Percentiles rank a stretch among this genome's conserved stretches.
Evolutionary conservation across 805 yeast species (phyloP).

Genomic region (Cyberlindnera maritima): DNA sequence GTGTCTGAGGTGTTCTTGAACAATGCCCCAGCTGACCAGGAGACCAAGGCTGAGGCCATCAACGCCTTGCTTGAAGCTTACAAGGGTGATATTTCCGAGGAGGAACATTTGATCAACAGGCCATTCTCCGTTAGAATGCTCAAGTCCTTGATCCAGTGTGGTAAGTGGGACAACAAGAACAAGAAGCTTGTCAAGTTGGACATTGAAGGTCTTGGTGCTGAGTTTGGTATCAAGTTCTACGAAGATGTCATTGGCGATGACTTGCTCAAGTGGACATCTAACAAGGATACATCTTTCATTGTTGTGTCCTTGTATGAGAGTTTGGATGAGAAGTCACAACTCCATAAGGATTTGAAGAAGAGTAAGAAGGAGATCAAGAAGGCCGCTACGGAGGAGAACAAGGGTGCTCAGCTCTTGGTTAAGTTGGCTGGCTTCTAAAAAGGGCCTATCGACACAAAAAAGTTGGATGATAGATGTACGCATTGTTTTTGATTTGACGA

Average conservation of each 20-base stretch:
- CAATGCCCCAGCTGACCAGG: slow-evolving; percentile 42
- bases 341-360: slow-evolving; percentile 53
- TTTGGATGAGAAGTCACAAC: slow-evolving; percentile 45
- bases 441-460: background rate
- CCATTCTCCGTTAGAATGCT: slow-evolving; percentile 74
- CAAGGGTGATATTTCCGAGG: slow-evolving; percentile 65
- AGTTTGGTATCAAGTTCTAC: slow-evolving; percentile 55
- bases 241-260: slow-evolving; percentile 48
- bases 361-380: slow-evolving; percentile 42
- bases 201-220: slow-evolving; percentile 50
- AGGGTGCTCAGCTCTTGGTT: slow-evolving; percentile 57
- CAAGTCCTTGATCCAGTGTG: slow-evolving; percentile 78
- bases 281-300: slow-evolving; percentile 72
- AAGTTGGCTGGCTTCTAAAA: slow-evolving; percentile 32
- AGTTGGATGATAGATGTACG: background rate
- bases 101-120: slow-evolving; percentile 63
- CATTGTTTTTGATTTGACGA: background rate
- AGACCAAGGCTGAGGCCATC: slow-evolving; percentile 45
- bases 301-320: slow-evolving; percentile 77
- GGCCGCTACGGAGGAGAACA: slow-evolving; percentile 46
- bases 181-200: slow-evolving; percentile 46
- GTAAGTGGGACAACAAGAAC: slow-evolving; percentile 72
- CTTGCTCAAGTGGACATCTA: slow-evolving; percentile 65
- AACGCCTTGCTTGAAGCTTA: slow-evolving; percentile 55
- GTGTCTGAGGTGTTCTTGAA: slow-evolving; percentile 70